Evolutionary conservation across 345 rosid species (phyloP), one percentile per base, ranked within the genome.

Genomic region (Arabidopsis suecica): DNA sequence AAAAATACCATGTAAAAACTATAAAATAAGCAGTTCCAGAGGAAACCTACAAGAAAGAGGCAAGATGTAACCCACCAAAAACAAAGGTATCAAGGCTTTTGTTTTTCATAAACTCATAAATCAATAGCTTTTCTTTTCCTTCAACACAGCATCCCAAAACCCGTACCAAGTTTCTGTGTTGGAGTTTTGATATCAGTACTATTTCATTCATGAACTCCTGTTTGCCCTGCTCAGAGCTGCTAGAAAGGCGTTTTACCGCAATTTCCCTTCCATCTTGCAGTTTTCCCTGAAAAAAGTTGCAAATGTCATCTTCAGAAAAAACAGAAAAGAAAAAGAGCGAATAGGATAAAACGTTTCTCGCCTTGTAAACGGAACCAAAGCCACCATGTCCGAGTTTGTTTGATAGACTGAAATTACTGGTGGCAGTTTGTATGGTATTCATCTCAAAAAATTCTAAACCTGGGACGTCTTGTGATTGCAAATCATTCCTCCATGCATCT

Each of bases 91-190:
- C 91, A 49, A 87, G 79, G 76, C 90, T 87, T 76, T 79, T 78
- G 79, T 89, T 86, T 8, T 80, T 79, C 79, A 89, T 54, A 61
- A 75, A 88, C 69, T 89, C 92, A 47, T 88, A 89, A 20, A 89
- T 65, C 48, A 89, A 32, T 67, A 86, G 70, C 69, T 59, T 75
- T 38, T 75, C 92, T 9, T 82, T 88, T 33, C 68, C 75, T 10
- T 83, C 71, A 28, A 81, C 36, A 34, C 75, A 76, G n/a, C 9
- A 69, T 32, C 80, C 80, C 62, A 69, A 61, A 62, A 76, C 13
- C 5, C 75, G 44, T 14, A 69, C 75, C 5, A 76, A 62, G 42
- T 69, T 76, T 18, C 51, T 69, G 30, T 76, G 75, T 62, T 76
- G 75, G 16, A 76, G 38, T 63, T 76, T 76, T 54, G 80, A 76